These are phyloP conservation scores for Tricholoma saponaceum DNA, from an alignment of 768 basidiomycete genomes.

Conservation along the genomic window DNA sequence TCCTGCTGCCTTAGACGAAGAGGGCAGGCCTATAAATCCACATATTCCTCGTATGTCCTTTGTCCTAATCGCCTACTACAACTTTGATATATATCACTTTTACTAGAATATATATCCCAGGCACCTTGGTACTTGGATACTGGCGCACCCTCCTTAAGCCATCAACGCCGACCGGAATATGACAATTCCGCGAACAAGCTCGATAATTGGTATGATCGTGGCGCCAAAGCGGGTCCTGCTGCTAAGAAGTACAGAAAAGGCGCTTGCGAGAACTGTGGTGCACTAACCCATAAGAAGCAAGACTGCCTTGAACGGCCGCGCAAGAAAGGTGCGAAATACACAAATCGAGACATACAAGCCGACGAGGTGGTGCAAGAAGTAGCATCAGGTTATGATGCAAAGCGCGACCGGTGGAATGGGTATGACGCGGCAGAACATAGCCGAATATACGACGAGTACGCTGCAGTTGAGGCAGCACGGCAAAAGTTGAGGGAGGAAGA, in stretches of 20 bases:
- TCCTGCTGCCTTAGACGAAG: conserved; percentile 91
- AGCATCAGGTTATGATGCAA: conserved; percentile 78
- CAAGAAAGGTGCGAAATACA: conserved; percentile 92
- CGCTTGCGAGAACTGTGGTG: conserved; percentile 98
- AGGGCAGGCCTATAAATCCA: conserved; percentile 95
- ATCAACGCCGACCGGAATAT: conserved; percentile 82
- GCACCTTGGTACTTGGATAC: conserved; percentile 99
- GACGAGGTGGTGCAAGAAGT: conserved; percentile 90
- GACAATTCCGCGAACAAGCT: conserved; percentile 59
- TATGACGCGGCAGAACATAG: conserved; percentile 90
- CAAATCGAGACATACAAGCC: conserved; percentile 83
- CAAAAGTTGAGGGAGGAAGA: conserved; percentile 93
- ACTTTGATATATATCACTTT: conserved; percentile 3
- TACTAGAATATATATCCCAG: conserved; percentile 91
- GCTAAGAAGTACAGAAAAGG: conserved; percentile 97
- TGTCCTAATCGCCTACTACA: not conserved
- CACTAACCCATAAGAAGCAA: conserved; percentile 85
- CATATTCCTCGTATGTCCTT: conserved; percentile 88
- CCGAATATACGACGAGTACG: conserved; percentile 89
- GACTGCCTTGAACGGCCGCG: conserved; percentile 97
- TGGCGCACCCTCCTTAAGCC: conserved; percentile 88
- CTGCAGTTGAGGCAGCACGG: conserved; percentile 85
- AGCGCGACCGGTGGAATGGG: conserved; percentile 98
- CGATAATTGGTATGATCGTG: conserved; percentile 90
- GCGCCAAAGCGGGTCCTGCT: conserved; percentile 78